Evolutionary conservation across 2,329 filamentous ascomycete species (phyloP).

Genomic region (Cyphellophora europaea): DNA sequence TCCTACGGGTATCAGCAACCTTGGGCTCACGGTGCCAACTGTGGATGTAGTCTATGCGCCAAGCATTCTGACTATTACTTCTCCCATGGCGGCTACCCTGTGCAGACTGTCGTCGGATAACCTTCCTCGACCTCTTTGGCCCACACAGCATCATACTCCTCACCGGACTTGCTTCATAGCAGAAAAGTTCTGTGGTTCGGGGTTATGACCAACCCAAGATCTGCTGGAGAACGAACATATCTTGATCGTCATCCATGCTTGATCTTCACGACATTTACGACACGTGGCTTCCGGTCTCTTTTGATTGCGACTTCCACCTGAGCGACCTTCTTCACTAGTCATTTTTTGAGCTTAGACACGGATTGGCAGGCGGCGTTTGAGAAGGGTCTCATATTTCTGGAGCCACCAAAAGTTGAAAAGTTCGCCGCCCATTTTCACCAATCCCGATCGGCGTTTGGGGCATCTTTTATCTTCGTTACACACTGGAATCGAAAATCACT

Average conservation of each 20-base stretch:
- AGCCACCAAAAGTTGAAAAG: not conserved
- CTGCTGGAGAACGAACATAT: constrained; percentile 1
- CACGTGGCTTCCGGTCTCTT: not conserved
- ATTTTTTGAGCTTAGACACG: not conserved
- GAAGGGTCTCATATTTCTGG: not conserved
- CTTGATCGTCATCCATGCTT: no score
- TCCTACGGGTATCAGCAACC: constrained; percentile 34
- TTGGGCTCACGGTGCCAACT: constrained; percentile 39
- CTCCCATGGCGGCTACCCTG: constrained; percentile 14
- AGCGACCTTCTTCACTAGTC: not conserved
- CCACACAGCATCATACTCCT: no score
- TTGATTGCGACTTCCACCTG: not conserved
- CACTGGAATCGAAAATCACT: no score
- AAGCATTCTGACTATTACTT: constrained; percentile 43
- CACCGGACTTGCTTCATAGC: no score
- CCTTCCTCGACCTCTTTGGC: no score
- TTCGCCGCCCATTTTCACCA: not conserved
- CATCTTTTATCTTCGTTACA: no score
- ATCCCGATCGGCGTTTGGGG: no score
- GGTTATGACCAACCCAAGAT: no score
- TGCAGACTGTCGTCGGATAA: constrained; percentile 19
- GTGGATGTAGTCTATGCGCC: constrained; percentile 38
- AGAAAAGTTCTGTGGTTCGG: no score
- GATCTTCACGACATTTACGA: no score
- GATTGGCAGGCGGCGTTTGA: no score